Conservation (phyloP, 108 stramenopile genomes). For the Cyclotella kingstonii region DNA sequence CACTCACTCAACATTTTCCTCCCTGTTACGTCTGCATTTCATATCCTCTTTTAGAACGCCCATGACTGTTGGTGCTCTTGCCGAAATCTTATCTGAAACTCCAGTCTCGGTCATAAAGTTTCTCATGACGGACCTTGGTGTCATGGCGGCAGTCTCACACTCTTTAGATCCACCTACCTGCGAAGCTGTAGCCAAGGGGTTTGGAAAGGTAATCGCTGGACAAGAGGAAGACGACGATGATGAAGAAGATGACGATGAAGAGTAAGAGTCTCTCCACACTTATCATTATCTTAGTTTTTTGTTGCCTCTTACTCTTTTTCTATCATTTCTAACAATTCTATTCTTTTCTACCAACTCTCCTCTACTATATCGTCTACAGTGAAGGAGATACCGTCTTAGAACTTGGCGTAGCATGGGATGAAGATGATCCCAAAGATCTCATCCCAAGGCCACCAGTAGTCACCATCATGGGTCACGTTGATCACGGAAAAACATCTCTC, state of each 20-base stretch:
- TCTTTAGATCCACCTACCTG: slow-evolving; percentile 82
- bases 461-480: slow-evolving; percentile 99
- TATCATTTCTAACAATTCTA: background rate
- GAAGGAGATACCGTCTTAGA: slow-evolving; percentile 63
- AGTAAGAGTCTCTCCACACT: slow-evolving; percentile 11
- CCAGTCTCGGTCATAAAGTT: slow-evolving; percentile 90
- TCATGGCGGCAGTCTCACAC: slow-evolving; percentile 93
- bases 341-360: background rate
- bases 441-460: slow-evolving; percentile 92
- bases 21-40: background rate
- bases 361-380: slow-evolving; percentile 7
- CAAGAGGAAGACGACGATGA: slow-evolving; percentile 58
- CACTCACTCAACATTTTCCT: too few species aligned
- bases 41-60: slow-evolving; percentile 51
- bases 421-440: slow-evolving; percentile 75
- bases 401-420: slow-evolving; percentile 64
- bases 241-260: slow-evolving; percentile 67
- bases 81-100: slow-evolving; percentile 81
- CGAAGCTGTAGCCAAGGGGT: slow-evolving; percentile 83
- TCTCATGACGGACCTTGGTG: slow-evolving; percentile 91
- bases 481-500: slow-evolving; percentile 99
- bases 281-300: slow-evolving; percentile 1
- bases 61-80: slow-evolving; percentile 76
- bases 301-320: background rate
- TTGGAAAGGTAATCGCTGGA: slow-evolving; percentile 81